Base-by-base conservation (phyloP, 1,284 basidiomycete species). In the Moesziomyces antarcticus region DNA sequence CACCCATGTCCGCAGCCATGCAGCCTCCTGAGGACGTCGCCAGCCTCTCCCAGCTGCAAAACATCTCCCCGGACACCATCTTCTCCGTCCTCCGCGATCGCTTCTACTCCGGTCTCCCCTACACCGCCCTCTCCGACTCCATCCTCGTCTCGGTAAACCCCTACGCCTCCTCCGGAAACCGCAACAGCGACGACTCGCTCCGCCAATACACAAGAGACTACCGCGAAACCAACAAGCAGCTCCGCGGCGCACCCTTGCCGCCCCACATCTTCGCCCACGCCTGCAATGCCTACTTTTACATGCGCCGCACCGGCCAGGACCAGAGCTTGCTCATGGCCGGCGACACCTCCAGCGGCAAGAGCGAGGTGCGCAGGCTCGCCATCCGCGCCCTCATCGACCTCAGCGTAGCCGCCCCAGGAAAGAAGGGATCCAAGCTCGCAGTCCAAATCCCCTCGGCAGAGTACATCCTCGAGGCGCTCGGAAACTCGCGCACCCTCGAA, bases 221-320 rank as follows among this genome's bases (percentile, higher is more conserved):
- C 57, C 73, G 82, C 37, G 72, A 82, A 35, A 78, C 76, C 43
- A 74, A 65, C 47, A 68, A 76, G 47, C 71, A 61, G 47, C 59
- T 51, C 24, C 60, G 72, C 30, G 62, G 57, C 24, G 46, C 50
- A 11, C 21, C 57, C 20, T 86, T 91, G 0, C 88, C 89, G 0
- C 92, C 92, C 1, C 93, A 94, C 82, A 90, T 98, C 56, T 98
- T 96, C 85, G 90, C 93, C 71, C 87, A 93, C 41, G 92, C 93
- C 8, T 91, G 94, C 82, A 91, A 92, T 86, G 91, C 93, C 13
- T 98, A 97, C 86, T 97, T 94, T 85, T 94, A 98, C 86, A 97
- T 98, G 94, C 88, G 90, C 52, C 88, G 96, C 74, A 98, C 95
- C 0, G 89, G 90, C 1, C 93, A 97, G 86, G 96, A 99, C 85